Conservation (phyloP, 78 protist species). For the Bigelowiella natans region DNA sequence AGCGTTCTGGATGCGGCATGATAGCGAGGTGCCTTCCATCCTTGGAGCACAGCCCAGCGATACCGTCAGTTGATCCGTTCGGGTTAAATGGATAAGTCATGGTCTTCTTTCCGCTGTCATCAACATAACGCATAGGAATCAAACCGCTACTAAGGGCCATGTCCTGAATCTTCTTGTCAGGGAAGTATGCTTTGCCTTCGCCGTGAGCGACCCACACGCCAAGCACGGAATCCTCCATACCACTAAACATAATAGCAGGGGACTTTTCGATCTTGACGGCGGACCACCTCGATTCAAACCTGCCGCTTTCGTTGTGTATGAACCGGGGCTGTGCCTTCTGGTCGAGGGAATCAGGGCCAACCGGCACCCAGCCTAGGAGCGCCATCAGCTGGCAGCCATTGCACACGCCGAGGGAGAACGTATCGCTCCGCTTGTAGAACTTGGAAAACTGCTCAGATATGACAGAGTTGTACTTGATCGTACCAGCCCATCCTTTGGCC, state of each 20-base stretch:
- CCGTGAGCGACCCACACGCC: slow-evolving; percentile 73
- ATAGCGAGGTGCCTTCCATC: slow-evolving; percentile 77
- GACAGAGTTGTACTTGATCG: background rate
- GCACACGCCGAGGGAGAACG: slow-evolving; percentile 85
- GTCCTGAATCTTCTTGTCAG: background rate
- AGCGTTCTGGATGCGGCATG: slow-evolving; percentile 89
- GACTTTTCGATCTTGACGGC: slow-evolving; percentile 37
- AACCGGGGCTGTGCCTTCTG: slow-evolving; percentile 55
- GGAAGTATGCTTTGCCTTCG: slow-evolving; percentile 62
- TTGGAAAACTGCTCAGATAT: slow-evolving; percentile 41
- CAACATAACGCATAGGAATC: slow-evolving; percentile 66
- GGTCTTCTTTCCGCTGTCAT: slow-evolving; percentile 51
- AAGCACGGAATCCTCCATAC: slow-evolving; percentile 28
- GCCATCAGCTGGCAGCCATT: slow-evolving; percentile 89
- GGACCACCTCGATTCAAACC: slow-evolving; percentile 64
- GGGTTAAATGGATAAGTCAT: slow-evolving; percentile 78
- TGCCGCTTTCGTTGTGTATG: slow-evolving; percentile 64
- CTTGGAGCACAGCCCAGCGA: slow-evolving; percentile 56
- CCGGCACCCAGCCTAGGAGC: slow-evolving; percentile 61
- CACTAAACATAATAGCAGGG: slow-evolving; percentile 55
- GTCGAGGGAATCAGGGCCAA: background rate
- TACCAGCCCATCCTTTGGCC: slow-evolving; percentile 77
- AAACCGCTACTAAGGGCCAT: background rate
- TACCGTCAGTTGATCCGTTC: slow-evolving; percentile 74
- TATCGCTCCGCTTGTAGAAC: slow-evolving; percentile 63